Evolutionary conservation across 1,284 basidiomycete species (phyloP), one percentile per base, ranked within the genome.

Genomic region (Trichosporon faecale): DNA sequence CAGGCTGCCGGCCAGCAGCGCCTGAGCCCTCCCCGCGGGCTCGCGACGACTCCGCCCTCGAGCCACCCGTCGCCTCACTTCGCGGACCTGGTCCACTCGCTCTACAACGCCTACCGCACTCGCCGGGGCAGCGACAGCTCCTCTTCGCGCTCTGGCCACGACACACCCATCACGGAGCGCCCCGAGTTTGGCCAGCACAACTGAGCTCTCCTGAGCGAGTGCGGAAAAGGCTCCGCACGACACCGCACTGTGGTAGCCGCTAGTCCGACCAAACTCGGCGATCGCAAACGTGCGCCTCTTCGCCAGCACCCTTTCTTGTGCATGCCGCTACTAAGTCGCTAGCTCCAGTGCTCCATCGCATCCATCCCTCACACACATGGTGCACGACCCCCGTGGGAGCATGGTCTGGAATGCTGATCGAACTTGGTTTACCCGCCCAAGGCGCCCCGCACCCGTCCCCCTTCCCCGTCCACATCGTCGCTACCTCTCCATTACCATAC

Each of bases 41-140:
- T 68, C 31, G 12, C 65, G 29, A 27, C 37, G 4, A 70, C 72
- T 11, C 64, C 69, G 29, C 64, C 66, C 31, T 71, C 52, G 61
- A 68, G 74, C 61, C 80, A 81, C 66, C 78, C 79, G 2, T 79
- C 76, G 64, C 80, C 80, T 2, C 79, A 80, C 69, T 69, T 79
- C 60, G 76, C 74, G 64, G 76, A 81, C 69, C 74, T 81, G 35
- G 77, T 80, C 37, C 68, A 75, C 65, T 69, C 69, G 16, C 68
- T 81, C 25, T 76, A 76, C 70, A 77, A 75, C 44, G 76, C 74
- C 8, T 73, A 73, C 68, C 70, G 72, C 52, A 63, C 61, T 18
- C 57, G 57, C 29, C 57, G 57, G 1, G 57, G 27, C 18, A 61
- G 57, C 18, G 57, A 61, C 5, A 5, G 29, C 2, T 61, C 57